A percentile compares a stretch with the other conserved stretches of the same genome.
Conservation (phyloP, 1,284 basidiomycete genomes). For the Pholiota adiposa region DNA sequence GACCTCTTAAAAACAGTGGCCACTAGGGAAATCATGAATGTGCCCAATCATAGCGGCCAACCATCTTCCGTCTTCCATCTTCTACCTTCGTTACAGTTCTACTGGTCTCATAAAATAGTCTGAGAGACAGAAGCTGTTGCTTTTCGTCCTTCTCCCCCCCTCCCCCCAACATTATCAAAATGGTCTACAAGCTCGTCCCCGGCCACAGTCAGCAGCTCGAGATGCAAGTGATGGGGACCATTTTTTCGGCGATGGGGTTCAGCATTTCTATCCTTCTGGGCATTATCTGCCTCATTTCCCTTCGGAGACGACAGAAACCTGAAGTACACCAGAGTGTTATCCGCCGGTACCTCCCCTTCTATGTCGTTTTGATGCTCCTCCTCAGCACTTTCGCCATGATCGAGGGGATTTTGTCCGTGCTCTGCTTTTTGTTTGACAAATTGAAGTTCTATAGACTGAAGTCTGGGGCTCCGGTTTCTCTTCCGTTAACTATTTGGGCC, state of each 20-base stretch:
- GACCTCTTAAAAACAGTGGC: too few relatives aligned
- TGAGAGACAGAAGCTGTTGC: background rate
- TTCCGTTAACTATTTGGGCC: slow-evolving; percentile 2
- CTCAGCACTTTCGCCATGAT: slow-evolving; percentile 5
- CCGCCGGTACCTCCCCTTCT: background rate
- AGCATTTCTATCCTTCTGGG: background rate
- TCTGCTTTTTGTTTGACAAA: background rate
- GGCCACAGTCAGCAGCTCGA: background rate
- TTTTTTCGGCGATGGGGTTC: slow-evolving; percentile 1
- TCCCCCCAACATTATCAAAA: background rate
- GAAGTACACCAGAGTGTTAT: background rate
- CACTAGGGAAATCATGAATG: too few relatives aligned
- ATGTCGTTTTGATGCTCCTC: background rate
- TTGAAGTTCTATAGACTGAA: background rate
- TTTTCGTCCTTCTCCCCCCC: background rate
- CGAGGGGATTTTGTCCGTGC: background rate
- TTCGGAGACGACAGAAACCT: background rate
- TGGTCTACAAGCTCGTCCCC: background rate
- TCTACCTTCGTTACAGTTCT: too few relatives aligned
- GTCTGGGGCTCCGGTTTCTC: background rate
- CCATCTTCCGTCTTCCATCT: too few relatives aligned
- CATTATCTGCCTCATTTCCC: background rate
- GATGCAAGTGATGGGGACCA: slow-evolving; percentile 3
- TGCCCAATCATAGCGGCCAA: too few relatives aligned
- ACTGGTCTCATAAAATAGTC: too few relatives aligned